Conservation (phyloP, 345 rosid genomes). For the Boechera retrofracta region DNA sequence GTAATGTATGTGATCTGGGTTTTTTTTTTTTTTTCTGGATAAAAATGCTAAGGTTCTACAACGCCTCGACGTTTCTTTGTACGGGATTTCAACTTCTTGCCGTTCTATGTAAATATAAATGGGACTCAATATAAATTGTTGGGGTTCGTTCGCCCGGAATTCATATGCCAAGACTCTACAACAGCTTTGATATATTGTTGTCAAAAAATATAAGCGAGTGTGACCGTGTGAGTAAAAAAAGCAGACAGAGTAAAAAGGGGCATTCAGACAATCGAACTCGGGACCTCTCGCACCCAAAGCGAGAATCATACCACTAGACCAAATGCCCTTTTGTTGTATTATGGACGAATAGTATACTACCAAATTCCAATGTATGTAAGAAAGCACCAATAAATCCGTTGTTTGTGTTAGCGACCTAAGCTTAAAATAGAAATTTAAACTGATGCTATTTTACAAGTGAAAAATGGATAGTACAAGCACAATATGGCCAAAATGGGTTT, state of each 20-base stretch:
- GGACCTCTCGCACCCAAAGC: slow-evolving; percentile 89
- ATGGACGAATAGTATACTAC: fast-evolving
- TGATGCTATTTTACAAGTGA: neutral
- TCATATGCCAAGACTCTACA: too few relatives aligned
- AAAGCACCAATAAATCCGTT: neutral
- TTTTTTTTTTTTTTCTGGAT: neutral
- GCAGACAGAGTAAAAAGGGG: slow-evolving; percentile 13
- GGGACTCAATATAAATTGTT: too few relatives aligned
- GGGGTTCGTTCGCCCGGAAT: too few relatives aligned
- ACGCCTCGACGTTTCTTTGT: neutral
- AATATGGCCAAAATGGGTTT: neutral
- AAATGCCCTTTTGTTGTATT: slow-evolving; percentile 51
- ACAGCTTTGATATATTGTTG: too few relatives aligned
- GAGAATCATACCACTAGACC: slow-evolving; percentile 85
- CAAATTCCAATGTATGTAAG: neutral
- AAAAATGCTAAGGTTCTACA: neutral
- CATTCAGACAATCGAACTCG: slow-evolving; percentile 88
- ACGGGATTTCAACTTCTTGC: too few relatives aligned
- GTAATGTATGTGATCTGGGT: slow-evolving; percentile 1
- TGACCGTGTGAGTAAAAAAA: neutral
- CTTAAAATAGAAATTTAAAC: neutral
- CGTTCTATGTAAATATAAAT: too few relatives aligned
- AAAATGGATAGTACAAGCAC: neutral
- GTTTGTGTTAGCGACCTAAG: neutral
- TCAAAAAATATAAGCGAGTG: too few relatives aligned